Evolutionary conservation across 345 rosid genomes (phyloP).

Genomic region (Noccaea caerulescens): DNA sequence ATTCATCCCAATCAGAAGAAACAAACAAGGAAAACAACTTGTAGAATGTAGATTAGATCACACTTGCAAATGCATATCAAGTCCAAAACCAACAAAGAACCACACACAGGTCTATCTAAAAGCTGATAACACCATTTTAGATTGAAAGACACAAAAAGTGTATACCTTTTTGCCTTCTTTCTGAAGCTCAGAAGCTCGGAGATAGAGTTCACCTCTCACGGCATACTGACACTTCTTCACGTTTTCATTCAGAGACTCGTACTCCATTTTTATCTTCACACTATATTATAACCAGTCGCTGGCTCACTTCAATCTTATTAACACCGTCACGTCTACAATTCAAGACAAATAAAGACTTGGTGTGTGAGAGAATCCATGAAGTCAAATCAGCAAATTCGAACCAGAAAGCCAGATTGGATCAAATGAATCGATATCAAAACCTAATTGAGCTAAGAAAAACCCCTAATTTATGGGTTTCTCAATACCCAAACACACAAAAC

Average conservation of each 20-base stretch:
- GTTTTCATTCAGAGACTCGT: constrained; percentile 77
- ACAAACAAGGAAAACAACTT: neutral
- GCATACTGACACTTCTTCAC: constrained; percentile 97
- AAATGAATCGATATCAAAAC: neutral
- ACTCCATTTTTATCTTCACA: constrained; percentile 60
- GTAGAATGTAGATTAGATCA: neutral
- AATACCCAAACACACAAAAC: constrained; percentile 1
- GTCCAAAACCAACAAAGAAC: constrained; percentile 17
- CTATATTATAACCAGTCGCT: neutral
- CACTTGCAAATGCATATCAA: constrained; percentile 6
- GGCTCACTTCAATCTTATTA: constrained; percentile 24
- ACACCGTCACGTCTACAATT: too few relatives aligned
- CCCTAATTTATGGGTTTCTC: neutral
- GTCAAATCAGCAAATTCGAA: neutral
- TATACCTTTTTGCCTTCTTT: constrained; percentile 97
- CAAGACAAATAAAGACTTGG: neutral
- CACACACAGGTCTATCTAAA: constrained; percentile 14
- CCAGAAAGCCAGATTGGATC: constrained; percentile 5
- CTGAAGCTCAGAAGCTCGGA: constrained; percentile 99
- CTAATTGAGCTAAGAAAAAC: neutral
- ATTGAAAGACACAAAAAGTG: constrained; percentile 13
- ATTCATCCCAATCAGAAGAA: constrained; percentile 24
- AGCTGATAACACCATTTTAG: neutral
- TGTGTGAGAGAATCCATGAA: constrained; percentile 9
- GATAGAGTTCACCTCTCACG: constrained; percentile 94